A percentile compares a stretch with the other conserved stretches of the same genome.
These are phyloP conservation scores for Hyaloscypha finlandica DNA, from an alignment of 495 filamentous ascomycete species.

Conservation along the genomic window DNA sequence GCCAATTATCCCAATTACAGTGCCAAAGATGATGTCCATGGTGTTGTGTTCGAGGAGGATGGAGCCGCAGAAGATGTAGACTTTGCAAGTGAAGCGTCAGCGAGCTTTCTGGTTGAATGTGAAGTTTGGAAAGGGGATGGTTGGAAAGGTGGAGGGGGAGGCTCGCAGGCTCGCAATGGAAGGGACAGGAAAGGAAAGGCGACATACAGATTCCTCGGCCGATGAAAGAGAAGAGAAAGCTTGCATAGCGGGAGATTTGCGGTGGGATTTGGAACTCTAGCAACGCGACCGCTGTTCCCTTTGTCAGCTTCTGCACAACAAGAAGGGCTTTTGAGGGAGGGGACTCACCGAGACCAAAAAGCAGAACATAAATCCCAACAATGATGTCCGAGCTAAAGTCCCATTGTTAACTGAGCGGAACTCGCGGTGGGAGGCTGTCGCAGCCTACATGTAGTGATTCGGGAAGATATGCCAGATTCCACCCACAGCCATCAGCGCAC, in stretches of 20 bases:
- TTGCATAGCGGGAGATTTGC: conserved; percentile 88
- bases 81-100: conserved; percentile 46
- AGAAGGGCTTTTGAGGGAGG: neutral
- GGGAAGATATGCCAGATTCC: conserved; percentile 88
- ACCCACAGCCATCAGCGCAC: conserved; percentile 84
- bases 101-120: neutral
- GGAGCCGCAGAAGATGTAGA: conserved; percentile 94
- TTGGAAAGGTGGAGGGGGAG: conserved; percentile 1
- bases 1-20: conserved; percentile 74
- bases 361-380: conserved; percentile 78
- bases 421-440: neutral
- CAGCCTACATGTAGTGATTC: conserved; percentile 37
- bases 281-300: conserved; percentile 47
- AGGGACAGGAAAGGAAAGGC: too few relatives aligned
- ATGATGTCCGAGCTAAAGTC: conserved; percentile 63
- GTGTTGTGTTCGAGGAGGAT: conserved; percentile 68
- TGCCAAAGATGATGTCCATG: conserved; percentile 64
- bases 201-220: conserved; percentile 91
- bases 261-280: conserved; percentile 92
- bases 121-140: neutral
- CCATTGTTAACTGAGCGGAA: neutral
- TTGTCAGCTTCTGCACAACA: conserved; percentile 14
- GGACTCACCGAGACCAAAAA: conserved; percentile 83
- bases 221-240: conserved; percentile 96
- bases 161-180: too few relatives aligned